Evolutionary conservation across 306 rosid genomes (phyloP), one percentile per base, ranked within the genome.

Genomic region (Pueraria montana): DNA sequence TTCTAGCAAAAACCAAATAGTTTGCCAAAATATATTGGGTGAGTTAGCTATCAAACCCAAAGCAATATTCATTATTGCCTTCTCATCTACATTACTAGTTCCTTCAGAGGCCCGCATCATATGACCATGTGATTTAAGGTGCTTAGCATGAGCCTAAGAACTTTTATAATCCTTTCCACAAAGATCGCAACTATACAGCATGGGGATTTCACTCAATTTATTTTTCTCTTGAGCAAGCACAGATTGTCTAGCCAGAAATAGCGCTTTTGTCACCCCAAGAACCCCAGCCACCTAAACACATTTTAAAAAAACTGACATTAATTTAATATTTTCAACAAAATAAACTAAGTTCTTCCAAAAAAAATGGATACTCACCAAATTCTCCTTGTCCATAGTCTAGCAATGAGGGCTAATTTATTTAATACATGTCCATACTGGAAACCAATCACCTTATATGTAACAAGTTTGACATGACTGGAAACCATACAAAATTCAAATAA

Each of bases 161-260:
- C 98, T 96, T 72, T 95, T 91, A 79, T 94, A 96, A 23, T 90
- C 94, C 81, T 96, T 96, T 23, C 98, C 96, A 81, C 99, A 96
- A 14, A 94, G 91, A 46, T 91, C 90, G 73, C 99, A 96, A 78
- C 97, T 90, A 83, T 94, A 94, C 16, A 90, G 92, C 99, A 96
- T 90, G 9, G 99, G 91, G 32, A 92, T 87, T 87, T 94, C 96
- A 68, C 52, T 89, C 7, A 87, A 30, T 80, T 91, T 80, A 11
- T 85, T 84, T 32, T 84, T 92, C 95, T 90, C 98, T 72, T 86
- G 87, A 66, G 94, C 91, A 86, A 90, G 89, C 4, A 90, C 94
- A 73, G 94, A 84, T 82, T 92, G 95, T 63, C 95, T 92, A 26
- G 98, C 87, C 63, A 91, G 65, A 87, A 94, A 96, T 52, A 96